phyloP scores from a whole-genome alignment of 495 filamentous ascomycete genomes.

The Rusavskia elegans region DNA sequence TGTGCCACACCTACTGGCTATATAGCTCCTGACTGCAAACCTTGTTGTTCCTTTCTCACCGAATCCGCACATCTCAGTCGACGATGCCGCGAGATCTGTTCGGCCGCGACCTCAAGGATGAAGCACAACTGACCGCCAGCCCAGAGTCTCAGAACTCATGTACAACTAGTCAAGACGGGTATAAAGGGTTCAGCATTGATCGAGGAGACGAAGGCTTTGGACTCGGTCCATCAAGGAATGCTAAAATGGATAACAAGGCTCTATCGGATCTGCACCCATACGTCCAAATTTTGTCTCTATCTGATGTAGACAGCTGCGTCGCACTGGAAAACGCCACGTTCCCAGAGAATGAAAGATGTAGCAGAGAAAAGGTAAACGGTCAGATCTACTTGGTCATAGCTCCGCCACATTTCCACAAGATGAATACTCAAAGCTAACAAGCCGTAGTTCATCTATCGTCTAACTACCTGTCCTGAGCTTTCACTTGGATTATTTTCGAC shows the following conservation, averaged over 20 bases:
- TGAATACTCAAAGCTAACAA: too few species aligned
- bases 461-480: conserved; percentile 62
- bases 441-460: conserved; percentile 62
- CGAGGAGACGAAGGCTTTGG: conserved; percentile 5
- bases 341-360: conserved; percentile 51
- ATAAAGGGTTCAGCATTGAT: conserved; percentile 11
- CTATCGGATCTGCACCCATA: conserved; percentile 44
- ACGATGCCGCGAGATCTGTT: conserved; percentile 23
- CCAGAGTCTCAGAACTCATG: conserved; percentile 11
- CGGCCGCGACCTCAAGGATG: conserved; percentile 9
- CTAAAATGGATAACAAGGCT: background rate
- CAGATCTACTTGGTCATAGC: background rate
- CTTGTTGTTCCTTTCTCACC: background rate
- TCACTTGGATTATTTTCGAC: conserved; percentile 63
- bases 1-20: too few species aligned
- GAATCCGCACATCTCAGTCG: background rate
- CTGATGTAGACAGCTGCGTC: conserved; percentile 63
- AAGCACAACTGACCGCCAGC: conserved; percentile 10
- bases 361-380: conserved; percentile 56
- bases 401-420: background rate
- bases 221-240: background rate
- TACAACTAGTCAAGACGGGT: conserved; percentile 1
- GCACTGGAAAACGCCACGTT: conserved; percentile 64
- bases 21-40: too few species aligned
- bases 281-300: conserved; percentile 51